Percentiles rank a stretch among this genome's conserved stretches.
Evolutionary conservation across 139 green algal species (phyloP).

Genomic region (Haematococcus lacustris): DNA sequence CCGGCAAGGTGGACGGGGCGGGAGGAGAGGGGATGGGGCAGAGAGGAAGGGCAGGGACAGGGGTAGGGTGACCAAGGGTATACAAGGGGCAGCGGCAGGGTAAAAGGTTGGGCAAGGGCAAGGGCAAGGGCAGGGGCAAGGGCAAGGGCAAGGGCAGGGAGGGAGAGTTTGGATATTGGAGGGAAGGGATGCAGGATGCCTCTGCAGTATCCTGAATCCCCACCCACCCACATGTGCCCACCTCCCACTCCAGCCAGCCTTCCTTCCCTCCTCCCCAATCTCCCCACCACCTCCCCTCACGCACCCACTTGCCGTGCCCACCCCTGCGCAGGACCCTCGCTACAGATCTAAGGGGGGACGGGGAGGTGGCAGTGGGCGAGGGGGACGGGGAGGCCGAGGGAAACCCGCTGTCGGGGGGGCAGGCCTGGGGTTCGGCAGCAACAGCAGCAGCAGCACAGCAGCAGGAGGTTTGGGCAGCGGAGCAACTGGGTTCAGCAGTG

Average conservation of each 20-base stretch:
- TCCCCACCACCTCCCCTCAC: too few species aligned
- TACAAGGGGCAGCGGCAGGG: too few species aligned
- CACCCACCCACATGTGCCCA: too few species aligned
- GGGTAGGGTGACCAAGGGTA: background rate
- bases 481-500: background rate
- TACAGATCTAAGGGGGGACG: constrained; percentile 24
- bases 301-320: too few species aligned
- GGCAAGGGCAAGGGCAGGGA: too few species aligned
- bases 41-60: background rate
- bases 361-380: constrained; percentile 12
- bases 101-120: too few species aligned
- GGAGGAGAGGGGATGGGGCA: background rate
- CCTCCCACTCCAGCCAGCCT: too few species aligned
- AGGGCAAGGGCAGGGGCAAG: too few species aligned
- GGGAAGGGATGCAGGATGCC: too few species aligned
- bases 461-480: background rate
- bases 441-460: background rate
- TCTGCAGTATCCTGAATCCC: too few species aligned
- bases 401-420: constrained; percentile 11
- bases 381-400: constrained; percentile 13
- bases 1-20: constrained; percentile 36
- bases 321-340: constrained; percentile 23
- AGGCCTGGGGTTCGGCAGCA: background rate
- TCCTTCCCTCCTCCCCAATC: too few species aligned
- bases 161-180: too few species aligned